These are phyloP conservation scores for Claviceps pazoutovae DNA, from an alignment of 2,329 filamentous ascomycete species.

Conservation along the genomic window DNA sequence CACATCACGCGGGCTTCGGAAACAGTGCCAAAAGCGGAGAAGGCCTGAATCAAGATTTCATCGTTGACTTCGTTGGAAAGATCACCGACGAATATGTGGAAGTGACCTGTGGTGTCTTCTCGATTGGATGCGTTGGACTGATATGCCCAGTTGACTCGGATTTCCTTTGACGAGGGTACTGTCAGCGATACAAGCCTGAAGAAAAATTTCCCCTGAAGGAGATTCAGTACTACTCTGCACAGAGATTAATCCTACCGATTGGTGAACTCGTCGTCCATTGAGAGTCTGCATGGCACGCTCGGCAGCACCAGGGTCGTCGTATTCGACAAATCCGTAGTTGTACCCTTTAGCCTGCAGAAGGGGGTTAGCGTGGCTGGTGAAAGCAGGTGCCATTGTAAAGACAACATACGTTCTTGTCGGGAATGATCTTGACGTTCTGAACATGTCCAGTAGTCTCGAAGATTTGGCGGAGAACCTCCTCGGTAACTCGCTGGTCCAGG, in stretches of 20 bases:
- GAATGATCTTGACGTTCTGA: constrained; percentile 98
- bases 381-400: constrained; percentile 2
- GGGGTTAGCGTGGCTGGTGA: constrained; percentile 18
- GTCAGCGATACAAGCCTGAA: constrained; percentile 4
- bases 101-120: constrained; percentile 95
- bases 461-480: constrained; percentile 92
- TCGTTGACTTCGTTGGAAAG: constrained; percentile 98
- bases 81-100: constrained; percentile 97
- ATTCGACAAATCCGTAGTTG: constrained; percentile 98
- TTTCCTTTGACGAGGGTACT: constrained; percentile 50
- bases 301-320: constrained; percentile 91
- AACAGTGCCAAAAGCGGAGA: constrained; percentile 88
- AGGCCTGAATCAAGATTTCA: constrained; percentile 82
- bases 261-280: constrained; percentile 89
- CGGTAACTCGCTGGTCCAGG: constrained; percentile 85
- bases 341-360: constrained; percentile 67
- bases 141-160: constrained; percentile 98
- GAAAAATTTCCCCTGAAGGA: no score
- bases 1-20: constrained; percentile 99
- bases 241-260: constrained; percentile 49
- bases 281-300: constrained; percentile 95
- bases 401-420: constrained; percentile 92
- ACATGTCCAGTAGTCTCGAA: constrained; percentile 98
- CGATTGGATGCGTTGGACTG: constrained; percentile 90
- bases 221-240: neutral